These are phyloP conservation scores for Dryadomyces quercus-mongolicae DNA, from an alignment of 2,329 filamentous ascomycete species.

Conservation along the genomic window DNA sequence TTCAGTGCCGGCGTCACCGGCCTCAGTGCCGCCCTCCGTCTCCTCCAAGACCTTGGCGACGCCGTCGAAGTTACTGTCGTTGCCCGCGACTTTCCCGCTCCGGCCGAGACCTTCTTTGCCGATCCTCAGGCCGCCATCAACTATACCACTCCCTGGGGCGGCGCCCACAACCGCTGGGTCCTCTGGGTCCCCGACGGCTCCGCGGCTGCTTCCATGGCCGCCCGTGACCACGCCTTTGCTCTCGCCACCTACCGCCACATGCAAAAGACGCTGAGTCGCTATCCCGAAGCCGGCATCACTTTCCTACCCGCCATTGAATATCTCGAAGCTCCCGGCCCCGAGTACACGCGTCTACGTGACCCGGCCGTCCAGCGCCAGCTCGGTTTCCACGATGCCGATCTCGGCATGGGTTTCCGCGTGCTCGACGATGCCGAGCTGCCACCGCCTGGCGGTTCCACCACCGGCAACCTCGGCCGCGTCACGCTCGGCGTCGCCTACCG, in stretches of 20 bases:
- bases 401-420: constrained; percentile 25
- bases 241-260: constrained; percentile 30
- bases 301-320: constrained; percentile 38
- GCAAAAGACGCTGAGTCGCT: constrained; percentile 17
- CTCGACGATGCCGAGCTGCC: constrained; percentile 19
- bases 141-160: constrained; percentile 46
- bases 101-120: constrained; percentile 27
- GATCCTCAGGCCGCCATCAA: constrained; percentile 29
- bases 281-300: constrained; percentile 32
- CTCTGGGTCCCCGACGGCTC: constrained; percentile 21
- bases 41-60: constrained; percentile 22
- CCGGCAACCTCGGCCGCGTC: constrained; percentile 14
- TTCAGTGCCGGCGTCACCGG: constrained; percentile 42
- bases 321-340: constrained; percentile 30
- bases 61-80: constrained; percentile 28
- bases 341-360: constrained; percentile 20
- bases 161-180: constrained; percentile 42
- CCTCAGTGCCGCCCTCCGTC: constrained; percentile 32
- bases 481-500: constrained; percentile 37
- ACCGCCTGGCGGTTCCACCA: background rate
- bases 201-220: constrained; percentile 13
- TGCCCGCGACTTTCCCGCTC: constrained; percentile 33
- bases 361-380: constrained; percentile 19
- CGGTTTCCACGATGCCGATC: constrained; percentile 19
- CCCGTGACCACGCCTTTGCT: constrained; percentile 30